Evolutionary conservation across 1,139 yeast genomes (phyloP).

Genomic region (Pichia norvegensis): DNA sequence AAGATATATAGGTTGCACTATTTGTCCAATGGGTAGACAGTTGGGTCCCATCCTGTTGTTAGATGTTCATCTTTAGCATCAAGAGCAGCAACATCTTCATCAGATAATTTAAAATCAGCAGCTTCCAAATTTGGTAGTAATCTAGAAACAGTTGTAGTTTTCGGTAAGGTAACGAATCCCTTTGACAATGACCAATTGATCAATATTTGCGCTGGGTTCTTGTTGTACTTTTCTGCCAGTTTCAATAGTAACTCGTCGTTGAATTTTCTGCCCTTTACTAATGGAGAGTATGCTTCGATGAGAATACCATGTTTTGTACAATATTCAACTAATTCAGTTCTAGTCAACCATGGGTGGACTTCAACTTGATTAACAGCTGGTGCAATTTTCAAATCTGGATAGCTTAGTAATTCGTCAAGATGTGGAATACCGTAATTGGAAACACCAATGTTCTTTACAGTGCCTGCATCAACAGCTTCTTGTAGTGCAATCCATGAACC

Average conservation of each 20-base stretch:
- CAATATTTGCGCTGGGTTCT: constrained; percentile 37
- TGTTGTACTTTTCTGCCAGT: constrained; percentile 33
- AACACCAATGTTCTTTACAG: constrained; percentile 35
- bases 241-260: constrained; percentile 40
- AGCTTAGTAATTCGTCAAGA: constrained; percentile 30
- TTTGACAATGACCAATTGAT: constrained; percentile 40
- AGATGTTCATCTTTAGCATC: constrained; percentile 10
- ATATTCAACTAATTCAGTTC: constrained; percentile 34
- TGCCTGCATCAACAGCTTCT: constrained; percentile 31
- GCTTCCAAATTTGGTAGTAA: constrained; percentile 5
- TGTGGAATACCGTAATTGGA: constrained; percentile 37
- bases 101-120: constrained; percentile 1
- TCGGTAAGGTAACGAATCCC: constrained; percentile 61
- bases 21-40: constrained; percentile 12
- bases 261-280: constrained; percentile 40
- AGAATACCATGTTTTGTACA: constrained; percentile 30
- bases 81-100: constrained; percentile 1
- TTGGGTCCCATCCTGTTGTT: constrained; percentile 22
- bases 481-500: constrained; percentile 34
- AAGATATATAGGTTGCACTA: not conserved
- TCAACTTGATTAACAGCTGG: constrained; percentile 49
- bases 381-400: constrained; percentile 30
- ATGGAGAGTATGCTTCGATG: constrained; percentile 50
- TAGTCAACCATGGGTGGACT: constrained; percentile 43
- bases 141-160: constrained; percentile 30